Evolutionary conservation across 352 stramenopile species (phyloP).

Genomic region (Phytophthora capsici): DNA sequence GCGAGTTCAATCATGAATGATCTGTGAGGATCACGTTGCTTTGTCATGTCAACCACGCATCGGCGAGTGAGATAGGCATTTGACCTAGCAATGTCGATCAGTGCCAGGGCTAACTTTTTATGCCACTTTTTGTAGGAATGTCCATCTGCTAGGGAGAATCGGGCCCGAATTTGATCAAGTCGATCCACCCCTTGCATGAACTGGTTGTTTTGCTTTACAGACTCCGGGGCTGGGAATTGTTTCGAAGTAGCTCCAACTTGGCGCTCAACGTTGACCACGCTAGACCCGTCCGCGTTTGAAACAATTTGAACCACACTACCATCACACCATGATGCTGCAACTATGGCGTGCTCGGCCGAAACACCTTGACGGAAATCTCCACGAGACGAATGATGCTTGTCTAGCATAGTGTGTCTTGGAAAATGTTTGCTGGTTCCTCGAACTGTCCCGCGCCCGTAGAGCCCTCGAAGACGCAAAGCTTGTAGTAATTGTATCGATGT

Average conservation of each 20-base stretch:
- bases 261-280: neutral
- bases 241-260: neutral
- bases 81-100: neutral
- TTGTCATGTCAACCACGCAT: neutral
- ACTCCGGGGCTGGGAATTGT: neutral
- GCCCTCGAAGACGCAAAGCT: conserved; percentile 19
- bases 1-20: too few species aligned
- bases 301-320: conserved; percentile 23
- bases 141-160: neutral
- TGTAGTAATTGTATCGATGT: conserved; percentile 31
- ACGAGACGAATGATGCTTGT: conserved; percentile 5
- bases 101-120: neutral
- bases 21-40: neutral
- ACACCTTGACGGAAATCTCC: conserved; percentile 25
- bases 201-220: neutral
- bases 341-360: conserved; percentile 13
- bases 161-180: neutral
- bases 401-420: conserved; percentile 10
- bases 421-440: conserved; percentile 25
- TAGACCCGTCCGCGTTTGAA: conserved; percentile 17
- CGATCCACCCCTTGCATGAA: neutral
- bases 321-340: conserved; percentile 35
- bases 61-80: neutral
- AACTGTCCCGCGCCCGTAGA: conserved; percentile 26
- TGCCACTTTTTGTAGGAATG: neutral